Evolutionary conservation across 768 basidiomycete species (phyloP).

Genomic region (Daedaleopsis nitida): DNA sequence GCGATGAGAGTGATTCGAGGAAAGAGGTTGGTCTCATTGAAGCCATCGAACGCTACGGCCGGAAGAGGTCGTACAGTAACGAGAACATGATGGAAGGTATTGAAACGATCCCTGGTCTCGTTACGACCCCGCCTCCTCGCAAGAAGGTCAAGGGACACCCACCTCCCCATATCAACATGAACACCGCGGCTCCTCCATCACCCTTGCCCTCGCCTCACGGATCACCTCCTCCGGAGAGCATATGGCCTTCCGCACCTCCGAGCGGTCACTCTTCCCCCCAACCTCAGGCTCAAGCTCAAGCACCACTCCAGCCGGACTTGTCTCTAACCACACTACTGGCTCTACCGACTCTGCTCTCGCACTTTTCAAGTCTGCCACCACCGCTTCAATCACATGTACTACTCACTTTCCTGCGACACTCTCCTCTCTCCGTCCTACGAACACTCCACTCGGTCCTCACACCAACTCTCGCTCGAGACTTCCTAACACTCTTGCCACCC

Average conservation of each 20-base stretch:
- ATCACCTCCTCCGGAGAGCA: slow-evolving; percentile 72
- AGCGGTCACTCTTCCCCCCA: slow-evolving; percentile 74
- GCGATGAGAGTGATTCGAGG: slow-evolving; percentile 56
- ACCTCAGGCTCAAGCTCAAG: slow-evolving; percentile 43
- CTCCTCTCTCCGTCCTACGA: slow-evolving; percentile 88
- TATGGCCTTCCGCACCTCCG: slow-evolving; percentile 84
- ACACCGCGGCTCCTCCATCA: slow-evolving; percentile 78
- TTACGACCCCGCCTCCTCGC: slow-evolving; percentile 56
- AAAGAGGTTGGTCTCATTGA: slow-evolving; percentile 69
- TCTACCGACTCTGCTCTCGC: slow-evolving; percentile 77
- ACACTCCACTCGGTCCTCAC: slow-evolving; percentile 87
- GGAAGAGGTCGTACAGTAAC: slow-evolving; percentile 55
- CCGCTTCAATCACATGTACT: slow-evolving; percentile 91
- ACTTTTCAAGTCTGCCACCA: slow-evolving; percentile 80
- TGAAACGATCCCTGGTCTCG: slow-evolving; percentile 54
- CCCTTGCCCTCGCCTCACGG: slow-evolving; percentile 86
- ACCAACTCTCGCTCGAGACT: slow-evolving; percentile 92
- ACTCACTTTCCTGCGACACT: slow-evolving; percentile 88
- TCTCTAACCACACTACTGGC: slow-evolving; percentile 84
- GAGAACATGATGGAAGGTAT: slow-evolving; percentile 76
- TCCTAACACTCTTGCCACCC: slow-evolving; percentile 86
- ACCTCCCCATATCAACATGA: slow-evolving; percentile 61
- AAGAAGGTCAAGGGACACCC: slow-evolving; percentile 75
- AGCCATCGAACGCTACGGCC: slow-evolving; percentile 80
- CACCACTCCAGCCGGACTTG: slow-evolving; percentile 80